Percentiles rank a stretch among this genome's conserved stretches.
These are phyloP conservation scores for Entoloma clypeatum DNA, from an alignment of 1,284 basidiomycete genomes.

Conservation along the genomic window DNA sequence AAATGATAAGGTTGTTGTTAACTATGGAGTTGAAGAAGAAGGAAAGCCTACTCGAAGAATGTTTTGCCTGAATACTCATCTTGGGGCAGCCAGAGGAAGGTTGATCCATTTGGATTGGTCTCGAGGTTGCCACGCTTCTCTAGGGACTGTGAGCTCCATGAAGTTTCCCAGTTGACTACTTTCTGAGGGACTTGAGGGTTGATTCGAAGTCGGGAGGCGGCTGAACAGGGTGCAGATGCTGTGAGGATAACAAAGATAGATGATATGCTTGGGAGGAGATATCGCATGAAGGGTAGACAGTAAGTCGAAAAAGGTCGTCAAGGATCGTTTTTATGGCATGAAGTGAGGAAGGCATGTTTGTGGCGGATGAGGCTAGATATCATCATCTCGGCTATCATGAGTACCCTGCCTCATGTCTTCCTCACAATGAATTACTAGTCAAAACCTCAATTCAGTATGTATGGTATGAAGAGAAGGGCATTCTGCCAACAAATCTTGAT, in stretches of 20 bases:
- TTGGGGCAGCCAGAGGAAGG: slow-evolving; percentile 52
- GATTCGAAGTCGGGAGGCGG: slow-evolving; percentile 13
- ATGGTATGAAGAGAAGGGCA: too few relatives aligned
- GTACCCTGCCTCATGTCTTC: too few relatives aligned
- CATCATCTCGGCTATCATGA: too few relatives aligned
- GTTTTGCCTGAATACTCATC: slow-evolving; percentile 50
- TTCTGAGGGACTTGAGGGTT: slow-evolving; percentile 1
- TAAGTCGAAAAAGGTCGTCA: slow-evolving; percentile 4
- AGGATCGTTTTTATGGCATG: slow-evolving; percentile 7
- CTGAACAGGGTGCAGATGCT: slow-evolving; percentile 4
- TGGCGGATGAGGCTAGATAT: too few relatives aligned
- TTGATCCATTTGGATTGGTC: slow-evolving; percentile 39
- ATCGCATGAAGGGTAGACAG: background rate
- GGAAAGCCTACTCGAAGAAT: slow-evolving; percentile 54
- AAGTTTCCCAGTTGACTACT: background rate
- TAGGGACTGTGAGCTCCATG: background rate
- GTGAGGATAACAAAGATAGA: slow-evolving; percentile 1
- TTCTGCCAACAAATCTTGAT: too few relatives aligned
- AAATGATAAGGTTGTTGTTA: slow-evolving; percentile 9
- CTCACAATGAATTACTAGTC: too few relatives aligned
- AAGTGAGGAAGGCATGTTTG: background rate
- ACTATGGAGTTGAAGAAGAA: slow-evolving; percentile 1
- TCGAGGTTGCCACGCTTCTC: slow-evolving; percentile 25
- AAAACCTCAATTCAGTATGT: too few relatives aligned
- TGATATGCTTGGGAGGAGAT: slow-evolving; percentile 4